Base-by-base conservation (phyloP, 2,329 filamentous ascomycete genomes). In the Fusarium torulosum region DNA sequence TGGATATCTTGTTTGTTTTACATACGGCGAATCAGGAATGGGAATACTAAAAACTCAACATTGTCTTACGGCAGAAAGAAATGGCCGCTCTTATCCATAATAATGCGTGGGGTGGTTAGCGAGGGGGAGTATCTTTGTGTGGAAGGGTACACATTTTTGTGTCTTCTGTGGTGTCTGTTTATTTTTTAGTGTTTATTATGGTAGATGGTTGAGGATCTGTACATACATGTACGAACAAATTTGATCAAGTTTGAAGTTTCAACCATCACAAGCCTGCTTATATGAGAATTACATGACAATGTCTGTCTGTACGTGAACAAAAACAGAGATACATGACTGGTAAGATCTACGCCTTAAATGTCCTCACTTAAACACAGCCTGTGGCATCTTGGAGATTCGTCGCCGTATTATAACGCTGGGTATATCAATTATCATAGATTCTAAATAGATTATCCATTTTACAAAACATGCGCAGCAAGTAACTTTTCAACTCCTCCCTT, bases 401-500 rank as follows among this genome's bases (percentile, higher is more conserved):
- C 20, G 35, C 31, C 19, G 37, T 69, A 41, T 56, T 49, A 21
- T 25, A 60, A 67, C 56, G 64, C 55, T 45, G 58, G 67, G 65
- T 69, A 71, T 67, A 65, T 59, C 42, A 56, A 62, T 59, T 53
- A 60, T 61, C 56, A 43, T 43, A 57, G 59, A 59, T 23, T 37
- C 43, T 53, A 46, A 57, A 41, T 53, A 51, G 52, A 60, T 46
- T 21, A 19, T 25, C 14, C 19, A 21, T 14, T 35, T 53, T 59
- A 67, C 23, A 56, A 38, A 55, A 46, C 23, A 47, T 57, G 33
- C 14, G 42, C 53, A 25, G 53, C 67, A 51, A 79, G 29, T 9
- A 79, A 63, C 61, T 72, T 76, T 31, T 75, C 65, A n/a, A 76
- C 69, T 4, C 83, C 82, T 1, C 83, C 80, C 70, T 83, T 83